Evolutionary conservation across 2,329 filamentous ascomycete species (phyloP).

Genomic region (Teratosphaeria gauchensis): DNA sequence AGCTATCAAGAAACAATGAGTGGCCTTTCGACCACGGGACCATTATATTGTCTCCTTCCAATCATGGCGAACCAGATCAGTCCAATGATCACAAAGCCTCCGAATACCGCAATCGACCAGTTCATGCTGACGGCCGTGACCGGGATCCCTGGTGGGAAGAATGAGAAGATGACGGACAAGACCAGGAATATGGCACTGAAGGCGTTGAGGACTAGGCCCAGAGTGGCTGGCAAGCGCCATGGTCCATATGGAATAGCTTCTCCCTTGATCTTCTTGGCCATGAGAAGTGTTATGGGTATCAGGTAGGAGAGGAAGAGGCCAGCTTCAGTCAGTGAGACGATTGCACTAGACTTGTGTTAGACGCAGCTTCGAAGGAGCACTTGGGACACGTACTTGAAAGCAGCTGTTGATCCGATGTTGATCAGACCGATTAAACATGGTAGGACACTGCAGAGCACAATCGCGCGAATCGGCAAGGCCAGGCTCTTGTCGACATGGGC

Average conservation of each 20-base stretch:
- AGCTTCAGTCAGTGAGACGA: slow-evolving; percentile 43
- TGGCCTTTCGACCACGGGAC: neutral
- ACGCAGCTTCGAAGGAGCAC: too few relatives aligned
- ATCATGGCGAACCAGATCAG: slow-evolving; percentile 2
- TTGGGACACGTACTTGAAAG: slow-evolving; percentile 33
- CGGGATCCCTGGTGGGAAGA: slow-evolving; percentile 34
- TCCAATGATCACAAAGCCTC: slow-evolving; percentile 2
- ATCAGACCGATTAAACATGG: slow-evolving; percentile 37
- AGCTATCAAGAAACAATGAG: neutral
- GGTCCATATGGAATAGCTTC: slow-evolving; percentile 4
- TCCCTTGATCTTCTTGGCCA: slow-evolving; percentile 6
- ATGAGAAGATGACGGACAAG: slow-evolving; percentile 27
- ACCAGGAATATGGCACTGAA: slow-evolving; percentile 8
- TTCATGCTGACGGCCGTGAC: slow-evolving; percentile 18
- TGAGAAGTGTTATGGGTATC: slow-evolving; percentile 20
- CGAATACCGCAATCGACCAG: slow-evolving; percentile 11
- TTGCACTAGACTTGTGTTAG: slow-evolving; percentile 21
- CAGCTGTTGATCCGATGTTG: slow-evolving; percentile 43
- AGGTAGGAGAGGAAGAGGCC: slow-evolving; percentile 45
- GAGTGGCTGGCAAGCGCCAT: slow-evolving; percentile 3
- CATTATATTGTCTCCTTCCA: neutral
- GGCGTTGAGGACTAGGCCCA: slow-evolving; percentile 3
- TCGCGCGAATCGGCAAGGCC: slow-evolving; percentile 5
- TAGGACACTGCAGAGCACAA: slow-evolving; percentile 7
- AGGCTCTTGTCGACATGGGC: slow-evolving; percentile 6